Conservation (phyloP, 202 grass and related monocot species). For the Zizania palustris region DNA sequence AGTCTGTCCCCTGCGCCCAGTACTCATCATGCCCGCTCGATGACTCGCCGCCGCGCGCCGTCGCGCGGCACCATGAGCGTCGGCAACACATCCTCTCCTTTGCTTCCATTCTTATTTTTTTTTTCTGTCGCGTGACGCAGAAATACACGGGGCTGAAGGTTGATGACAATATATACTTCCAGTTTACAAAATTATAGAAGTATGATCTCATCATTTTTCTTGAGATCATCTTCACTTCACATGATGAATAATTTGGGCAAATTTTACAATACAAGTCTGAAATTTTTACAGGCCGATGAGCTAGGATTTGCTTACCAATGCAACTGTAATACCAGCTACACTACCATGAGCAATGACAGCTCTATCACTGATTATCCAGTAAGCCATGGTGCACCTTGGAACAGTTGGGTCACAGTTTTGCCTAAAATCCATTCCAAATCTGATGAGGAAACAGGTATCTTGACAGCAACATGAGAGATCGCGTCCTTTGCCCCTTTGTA, state of each 20-base stretch:
- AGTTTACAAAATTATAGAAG: too few relatives aligned
- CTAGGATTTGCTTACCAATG: neutral
- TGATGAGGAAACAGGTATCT: conserved; percentile 45
- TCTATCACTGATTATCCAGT: conserved; percentile 31
- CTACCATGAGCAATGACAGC: neutral
- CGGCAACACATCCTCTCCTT: too few relatives aligned
- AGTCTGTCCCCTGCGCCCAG: too few relatives aligned
- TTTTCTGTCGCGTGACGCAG: neutral
- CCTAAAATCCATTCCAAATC: conserved; percentile 76
- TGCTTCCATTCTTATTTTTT: neutral
- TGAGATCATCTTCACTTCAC: neutral
- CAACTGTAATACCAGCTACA: neutral
- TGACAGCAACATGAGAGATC: conserved; percentile 48
- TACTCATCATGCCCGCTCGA: too few relatives aligned
- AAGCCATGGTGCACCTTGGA: conserved; percentile 56
- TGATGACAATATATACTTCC: too few relatives aligned
- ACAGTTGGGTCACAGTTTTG: conserved; percentile 66
- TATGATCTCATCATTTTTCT: too few relatives aligned
- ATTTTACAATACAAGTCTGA: neutral
- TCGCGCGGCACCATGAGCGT: too few relatives aligned
- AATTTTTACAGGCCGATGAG: neutral
- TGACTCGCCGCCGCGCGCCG: too few relatives aligned
- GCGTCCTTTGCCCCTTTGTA: conserved; percentile 79
- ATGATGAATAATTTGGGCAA: neutral
- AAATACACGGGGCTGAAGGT: neutral